A percentile compares a stretch with the other conserved stretches of the same genome.
These are phyloP conservation scores for Claviceps monticola DNA, from an alignment of 2,329 filamentous ascomycete species.

Conservation along the genomic window DNA sequence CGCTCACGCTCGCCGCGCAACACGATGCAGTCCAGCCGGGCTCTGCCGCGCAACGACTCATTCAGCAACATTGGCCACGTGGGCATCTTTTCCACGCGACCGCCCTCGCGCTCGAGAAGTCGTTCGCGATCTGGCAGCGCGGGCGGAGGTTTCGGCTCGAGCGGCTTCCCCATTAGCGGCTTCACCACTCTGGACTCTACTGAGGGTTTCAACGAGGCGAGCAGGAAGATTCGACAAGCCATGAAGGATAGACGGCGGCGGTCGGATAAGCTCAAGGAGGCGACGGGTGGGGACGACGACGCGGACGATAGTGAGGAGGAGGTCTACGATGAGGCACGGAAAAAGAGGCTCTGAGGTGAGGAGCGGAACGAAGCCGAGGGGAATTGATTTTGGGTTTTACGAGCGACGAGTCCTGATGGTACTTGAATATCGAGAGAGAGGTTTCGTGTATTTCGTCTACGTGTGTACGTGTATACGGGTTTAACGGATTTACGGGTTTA, in stretches of 20 bases:
- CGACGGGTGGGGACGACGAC: constrained; percentile 22
- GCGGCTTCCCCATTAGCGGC: constrained; percentile 50
- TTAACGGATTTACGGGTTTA: no score
- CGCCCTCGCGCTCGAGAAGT: constrained; percentile 63
- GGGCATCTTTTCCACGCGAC: constrained; percentile 80
- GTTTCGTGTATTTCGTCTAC: no score
- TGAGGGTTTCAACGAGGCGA: constrained; percentile 69
- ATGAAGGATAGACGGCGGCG: constrained; percentile 54
- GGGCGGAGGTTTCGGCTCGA: constrained; percentile 45
- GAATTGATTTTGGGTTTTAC: no score
- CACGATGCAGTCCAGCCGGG: constrained; percentile 39
- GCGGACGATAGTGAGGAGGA: constrained; percentile 28
- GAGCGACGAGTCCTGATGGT: no score
- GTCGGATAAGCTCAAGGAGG: constrained; percentile 29
- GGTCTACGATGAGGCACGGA: constrained; percentile 27
- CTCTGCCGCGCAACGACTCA: constrained; percentile 73
- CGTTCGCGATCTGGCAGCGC: constrained; percentile 58
- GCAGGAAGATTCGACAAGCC: constrained; percentile 66
- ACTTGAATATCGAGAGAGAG: no score
- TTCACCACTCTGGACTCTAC: constrained; percentile 56
- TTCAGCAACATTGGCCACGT: constrained; percentile 82
- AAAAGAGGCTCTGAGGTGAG: constrained; percentile 19
- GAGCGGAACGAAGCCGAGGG: not conserved
- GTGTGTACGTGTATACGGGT: no score
- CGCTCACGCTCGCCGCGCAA: constrained; percentile 29